A percentile compares a stretch with the other conserved stretches of the same genome.
Conservation (phyloP, 2,329 filamentous ascomycete species). For the Sphaerulina vaccinii region DNA sequence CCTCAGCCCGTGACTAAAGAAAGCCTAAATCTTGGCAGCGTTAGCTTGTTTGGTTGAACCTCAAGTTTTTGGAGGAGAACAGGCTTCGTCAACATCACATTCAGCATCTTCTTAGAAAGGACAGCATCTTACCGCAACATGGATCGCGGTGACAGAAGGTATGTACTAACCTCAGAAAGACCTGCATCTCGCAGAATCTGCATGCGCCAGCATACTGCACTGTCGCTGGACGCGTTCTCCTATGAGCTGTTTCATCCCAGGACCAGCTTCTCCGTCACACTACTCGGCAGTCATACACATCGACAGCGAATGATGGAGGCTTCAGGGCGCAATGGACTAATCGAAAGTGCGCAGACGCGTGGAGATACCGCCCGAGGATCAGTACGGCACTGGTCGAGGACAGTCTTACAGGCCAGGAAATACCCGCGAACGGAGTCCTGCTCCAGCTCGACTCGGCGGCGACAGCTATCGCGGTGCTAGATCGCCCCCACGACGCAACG, state of each 20-base stretch:
- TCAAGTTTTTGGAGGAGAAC: background rate
- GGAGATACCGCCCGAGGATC: slow-evolving; percentile 36
- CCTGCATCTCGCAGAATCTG: background rate
- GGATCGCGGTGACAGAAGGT: slow-evolving; percentile 45
- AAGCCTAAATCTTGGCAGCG: background rate
- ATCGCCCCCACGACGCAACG: slow-evolving; percentile 50
- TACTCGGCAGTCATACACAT: background rate
- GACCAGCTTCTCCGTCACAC: background rate
- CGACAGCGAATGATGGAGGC: background rate
- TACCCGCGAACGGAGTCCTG: slow-evolving; percentile 34
- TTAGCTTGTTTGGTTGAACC: background rate
- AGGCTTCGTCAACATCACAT: slow-evolving; percentile 1
- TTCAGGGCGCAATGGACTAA: slow-evolving; percentile 8
- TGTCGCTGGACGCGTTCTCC: background rate
- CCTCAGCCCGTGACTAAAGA: background rate
- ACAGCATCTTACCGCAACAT: slow-evolving; percentile 17
- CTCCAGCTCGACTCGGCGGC: slow-evolving; percentile 25
- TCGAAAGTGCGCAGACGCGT: slow-evolving; percentile 19
- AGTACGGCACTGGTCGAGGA: slow-evolving; percentile 37
- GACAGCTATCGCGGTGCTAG: slow-evolving; percentile 45
- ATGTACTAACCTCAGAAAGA: slow-evolving; percentile 27
- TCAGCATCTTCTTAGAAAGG: background rate
- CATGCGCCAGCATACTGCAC: too few relatives aligned
- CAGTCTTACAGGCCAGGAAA: slow-evolving; percentile 42
- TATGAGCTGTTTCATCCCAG: background rate